Evolutionary conservation across 1,139 yeast species (phyloP), one percentile per base, ranked within the genome.

Genomic region (Taphrina populina): DNA sequence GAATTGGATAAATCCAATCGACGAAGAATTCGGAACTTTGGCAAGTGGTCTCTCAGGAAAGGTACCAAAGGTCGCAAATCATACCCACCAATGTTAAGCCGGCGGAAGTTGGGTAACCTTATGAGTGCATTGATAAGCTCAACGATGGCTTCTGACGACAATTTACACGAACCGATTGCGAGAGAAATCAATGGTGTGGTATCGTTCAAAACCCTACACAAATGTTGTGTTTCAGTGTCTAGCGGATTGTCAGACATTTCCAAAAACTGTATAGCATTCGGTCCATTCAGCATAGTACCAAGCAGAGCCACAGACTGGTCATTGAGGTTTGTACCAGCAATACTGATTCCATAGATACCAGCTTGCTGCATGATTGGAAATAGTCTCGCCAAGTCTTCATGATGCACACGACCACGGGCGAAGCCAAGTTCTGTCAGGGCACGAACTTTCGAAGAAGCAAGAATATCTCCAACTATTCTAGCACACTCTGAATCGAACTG

Each of bases 101-200:
- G 34, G 17, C 56, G 29, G 15, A 52, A 52, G 26, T 52, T 41
- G 19, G 56, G 46, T 23, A 52, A 21, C 10, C n/a, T 15, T 2
- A 35, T 33, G 3, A 41, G 13, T 13, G 20, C 24, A n/a, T 8
- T 15, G 30, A 52, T 5, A 3, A 52, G 29, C 19, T 10, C 24
- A 3, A 11, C 19, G 17, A 52, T n/a, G 8, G 20, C 26, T n/a
- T 10, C 7, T 7, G 26, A 3, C 4, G 36, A 13, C 13, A 52
- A 30, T 10, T 15, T 19, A 20, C 56, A 52, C 20, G 19, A 15
- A 32, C 24, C 26, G 10, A 52, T 24, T 13, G 33, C 56, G 10
- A 52, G 43, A 13, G 30, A 43, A 17, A 52, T 24, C 10, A 52
- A 43, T n/a, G 56, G 43, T 4, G 34, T 26, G 11, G 11, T 15